Conservation (phyloP, 2,329 filamentous ascomycete genomes). For the Diplocarpon rosae region DNA sequence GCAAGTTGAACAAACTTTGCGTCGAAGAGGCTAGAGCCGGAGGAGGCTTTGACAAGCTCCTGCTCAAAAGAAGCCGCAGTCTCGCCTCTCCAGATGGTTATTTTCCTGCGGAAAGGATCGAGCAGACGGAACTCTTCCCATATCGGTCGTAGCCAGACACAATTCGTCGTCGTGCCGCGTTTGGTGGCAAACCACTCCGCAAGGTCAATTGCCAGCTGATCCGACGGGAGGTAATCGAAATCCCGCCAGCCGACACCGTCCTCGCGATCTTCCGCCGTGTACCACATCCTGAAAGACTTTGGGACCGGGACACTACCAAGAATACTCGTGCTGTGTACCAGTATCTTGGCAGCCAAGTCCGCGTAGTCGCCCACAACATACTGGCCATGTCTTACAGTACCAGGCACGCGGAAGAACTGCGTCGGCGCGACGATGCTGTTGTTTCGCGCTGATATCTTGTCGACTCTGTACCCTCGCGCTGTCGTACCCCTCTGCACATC, state of each 20-base stretch:
- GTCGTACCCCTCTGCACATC: too few relatives aligned
- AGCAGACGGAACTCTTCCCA: conserved; percentile 6
- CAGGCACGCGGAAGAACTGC: too few relatives aligned
- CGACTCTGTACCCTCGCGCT: too few relatives aligned
- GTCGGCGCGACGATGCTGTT: too few relatives aligned
- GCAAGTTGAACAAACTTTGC: not conserved
- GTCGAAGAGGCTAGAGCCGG: not conserved
- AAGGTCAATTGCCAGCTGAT: not conserved
- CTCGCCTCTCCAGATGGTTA: too few relatives aligned
- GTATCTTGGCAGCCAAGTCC: not conserved
- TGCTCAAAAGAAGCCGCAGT: too few relatives aligned
- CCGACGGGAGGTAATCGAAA: not conserved
- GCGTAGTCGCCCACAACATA: too few relatives aligned
- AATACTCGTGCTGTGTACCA: not conserved
- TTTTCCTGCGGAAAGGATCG: not conserved
- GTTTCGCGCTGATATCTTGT: too few relatives aligned
- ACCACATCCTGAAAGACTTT: conserved; percentile 4
- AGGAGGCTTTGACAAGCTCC: too few relatives aligned
- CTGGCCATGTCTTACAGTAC: too few relatives aligned
- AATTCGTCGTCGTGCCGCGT: not conserved
- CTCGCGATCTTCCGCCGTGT: conserved; percentile 3
- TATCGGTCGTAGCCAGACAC: conserved; percentile 16
- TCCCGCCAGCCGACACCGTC: not conserved
- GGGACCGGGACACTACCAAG: not conserved
- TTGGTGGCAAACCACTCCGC: not conserved